Evolutionary conservation across 2,329 filamentous ascomycete species (phyloP), one percentile per base, ranked within the genome.

Genomic region (Fusarium irregulare): DNA sequence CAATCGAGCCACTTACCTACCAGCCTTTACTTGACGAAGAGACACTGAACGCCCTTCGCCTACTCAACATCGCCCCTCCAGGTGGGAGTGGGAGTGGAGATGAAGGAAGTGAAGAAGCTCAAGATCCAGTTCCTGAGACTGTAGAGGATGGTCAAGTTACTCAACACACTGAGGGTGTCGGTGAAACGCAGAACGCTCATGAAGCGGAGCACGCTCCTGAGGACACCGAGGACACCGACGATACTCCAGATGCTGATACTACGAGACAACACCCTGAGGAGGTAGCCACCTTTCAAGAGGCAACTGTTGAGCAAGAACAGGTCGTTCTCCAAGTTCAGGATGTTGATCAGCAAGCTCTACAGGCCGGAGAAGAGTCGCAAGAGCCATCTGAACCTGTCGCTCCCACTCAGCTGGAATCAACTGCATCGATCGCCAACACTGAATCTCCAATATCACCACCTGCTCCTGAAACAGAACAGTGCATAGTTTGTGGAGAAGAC

Each of bases 1-100:
- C 13, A 9, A 7, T 32, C 7, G 27, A 32, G 14, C 27, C 46
- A 8, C 5, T 14, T 1, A 14, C 6, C 4, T 3, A 27, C 16
- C 20, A 37, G 5, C 3, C 9, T 7, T 4, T 4, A 2, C 14
- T 49, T 2, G 28, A 49, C 5, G 28, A 34, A 7, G 47, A n/a
- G 21, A 49, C 27, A 7, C 7, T 21, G 6, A 16, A 1, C 18
- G 6, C 2, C 5, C 14, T 48, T 14, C 20, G 28, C 2, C 46
- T 7, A 21, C 20, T 32, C 3, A 48, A 48, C 9, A 4, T 8
- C 2, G 28, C 4, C 4, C 9, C 28, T 32, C 7, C 9, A 8
- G 12, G 7, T 13, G 7, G 6, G 4, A 16, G n/a, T 11, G 9
- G 5, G 6, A 23, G 2, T 14, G 13, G 6, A 13, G 4, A n/a